Conservation (phyloP, 495 filamentous ascomycete species). For the Aspergillus ostianus region DNA sequence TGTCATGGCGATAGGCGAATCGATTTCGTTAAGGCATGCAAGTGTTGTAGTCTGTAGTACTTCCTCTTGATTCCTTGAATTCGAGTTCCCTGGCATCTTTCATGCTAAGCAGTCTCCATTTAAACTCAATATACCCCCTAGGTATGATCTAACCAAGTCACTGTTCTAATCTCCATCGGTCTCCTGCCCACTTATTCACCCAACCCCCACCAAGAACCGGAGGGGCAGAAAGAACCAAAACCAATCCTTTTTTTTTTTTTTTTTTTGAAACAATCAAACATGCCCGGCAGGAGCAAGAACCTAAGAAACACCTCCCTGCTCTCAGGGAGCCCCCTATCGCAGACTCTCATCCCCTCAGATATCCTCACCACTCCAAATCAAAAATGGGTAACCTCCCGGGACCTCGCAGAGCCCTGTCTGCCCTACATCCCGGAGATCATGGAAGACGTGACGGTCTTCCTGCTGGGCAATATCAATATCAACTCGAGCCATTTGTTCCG, state of each 20-base stretch:
- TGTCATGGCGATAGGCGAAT: background rate
- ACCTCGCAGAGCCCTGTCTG: constrained; percentile 28
- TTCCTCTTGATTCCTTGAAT: too few relatives aligned
- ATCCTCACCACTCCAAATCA: constrained; percentile 15
- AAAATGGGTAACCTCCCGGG: constrained; percentile 36
- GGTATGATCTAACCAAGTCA: too few relatives aligned
- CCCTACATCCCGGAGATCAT: constrained; percentile 60
- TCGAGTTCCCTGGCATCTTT: too few relatives aligned
- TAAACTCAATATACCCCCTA: too few relatives aligned
- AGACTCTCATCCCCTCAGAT: constrained; percentile 25
- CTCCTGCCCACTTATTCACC: too few relatives aligned
- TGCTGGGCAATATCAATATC: constrained; percentile 83
- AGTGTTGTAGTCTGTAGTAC: too few relatives aligned
- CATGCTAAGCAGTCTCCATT: too few relatives aligned
- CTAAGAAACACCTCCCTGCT: constrained; percentile 26
- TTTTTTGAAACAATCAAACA: background rate
- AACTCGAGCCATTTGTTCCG: constrained; percentile 80
- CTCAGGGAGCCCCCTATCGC: constrained; percentile 30
- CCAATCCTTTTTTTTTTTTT: too few relatives aligned
- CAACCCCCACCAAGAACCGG: too few relatives aligned
- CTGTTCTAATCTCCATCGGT: too few relatives aligned
- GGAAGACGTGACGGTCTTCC: constrained; percentile 62
- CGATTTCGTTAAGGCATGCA: background rate
- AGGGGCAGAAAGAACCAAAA: background rate
- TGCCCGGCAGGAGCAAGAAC: constrained; percentile 10